Base-by-base conservation (phyloP, 2,329 filamentous ascomycete species). In the Trichoderma simmonsii region DNA sequence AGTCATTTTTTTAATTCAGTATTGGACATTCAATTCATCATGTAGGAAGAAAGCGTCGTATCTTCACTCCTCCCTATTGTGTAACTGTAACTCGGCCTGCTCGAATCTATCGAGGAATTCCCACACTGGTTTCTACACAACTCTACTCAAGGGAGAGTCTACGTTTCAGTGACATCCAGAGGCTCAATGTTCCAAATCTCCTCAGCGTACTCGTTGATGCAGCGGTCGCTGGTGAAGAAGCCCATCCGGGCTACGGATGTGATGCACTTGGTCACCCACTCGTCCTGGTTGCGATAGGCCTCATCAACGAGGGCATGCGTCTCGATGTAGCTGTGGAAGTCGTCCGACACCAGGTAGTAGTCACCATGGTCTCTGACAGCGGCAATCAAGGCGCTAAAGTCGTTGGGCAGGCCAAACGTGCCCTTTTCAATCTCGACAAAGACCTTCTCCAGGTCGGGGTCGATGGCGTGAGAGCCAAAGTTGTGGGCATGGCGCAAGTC, bases 181-280 rank as follows among this genome's bases (percentile, higher is more conserved):
- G 95, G 95, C 85, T 98, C 95, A 51, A 97, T 86, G 79, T 98
- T 98, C 96, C 96, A 99, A 81, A 99, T 98, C 75, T 88, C 91
- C 81, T 99, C 95, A 0, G 96, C 96, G 83, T 99, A 99, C 86
- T 98, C 95, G 78, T 95, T 93, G 81, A 98, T 98, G 83, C 95
- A 97, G 51, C 95, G 89, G 81, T 98, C 95, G 75, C 92, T 95
- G 76, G 91, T 95, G 86, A 98, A 98, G 89, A 98, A 98, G 48
- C 95, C 96, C 96, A 99, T 99, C 54, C 95, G 87, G 7, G 94
- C 88, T 21, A 99, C 96, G 72, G 92, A 93, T 56, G 89, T 91
- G 79, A 99, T 98, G 75, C 89, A 92, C 88, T 98, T 98, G 74
- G 90, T 92, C 72, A 97, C 84, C 96, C 96, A 99, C 77, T 93